Evolutionary conservation across 371 early-diverging fungal species (phyloP).

Genomic region (Neoconidiobolus thromboides): DNA sequence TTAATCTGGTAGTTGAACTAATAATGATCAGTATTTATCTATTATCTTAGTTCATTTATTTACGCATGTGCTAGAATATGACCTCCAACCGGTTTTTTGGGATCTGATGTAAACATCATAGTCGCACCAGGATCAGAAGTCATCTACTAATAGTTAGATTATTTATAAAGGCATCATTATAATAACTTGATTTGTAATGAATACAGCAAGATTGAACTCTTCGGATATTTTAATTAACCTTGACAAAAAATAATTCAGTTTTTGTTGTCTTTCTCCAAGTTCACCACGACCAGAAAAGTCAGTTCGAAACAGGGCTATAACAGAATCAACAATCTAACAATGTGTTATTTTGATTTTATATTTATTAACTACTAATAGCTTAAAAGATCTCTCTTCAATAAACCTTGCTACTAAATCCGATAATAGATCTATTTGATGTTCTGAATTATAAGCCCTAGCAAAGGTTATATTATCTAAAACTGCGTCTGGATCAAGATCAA

Average conservation of each 20-base stretch:
- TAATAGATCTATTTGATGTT: constrained; percentile 67
- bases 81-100: constrained; percentile 97
- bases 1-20: constrained; percentile 39
- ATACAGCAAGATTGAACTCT: constrained; percentile 74
- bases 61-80: constrained; percentile 98
- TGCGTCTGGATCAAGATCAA: constrained; percentile 37
- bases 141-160: constrained; percentile 6
- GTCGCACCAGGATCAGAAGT: constrained; percentile 40
- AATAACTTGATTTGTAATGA: constrained; percentile 70
- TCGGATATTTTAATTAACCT: constrained; percentile 65
- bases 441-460: constrained; percentile 64
- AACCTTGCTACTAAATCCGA: constrained; percentile 45
- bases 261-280: constrained; percentile 78
- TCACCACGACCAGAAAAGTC: constrained; percentile 75
- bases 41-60: constrained; percentile 40
- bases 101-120: constrained; percentile 64
- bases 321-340: constrained; percentile 46
- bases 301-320: constrained; percentile 57
- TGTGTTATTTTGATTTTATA: background rate
- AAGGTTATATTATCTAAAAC: constrained; percentile 46
- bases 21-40: background rate
- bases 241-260: constrained; percentile 58
- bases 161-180: background rate
- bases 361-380: constrained; percentile 6
- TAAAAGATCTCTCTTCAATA: constrained; percentile 33